Evolutionary conservation across 371 early-diverging fungal genomes (phyloP).

Genomic region (Rhizopus stolonifer): DNA sequence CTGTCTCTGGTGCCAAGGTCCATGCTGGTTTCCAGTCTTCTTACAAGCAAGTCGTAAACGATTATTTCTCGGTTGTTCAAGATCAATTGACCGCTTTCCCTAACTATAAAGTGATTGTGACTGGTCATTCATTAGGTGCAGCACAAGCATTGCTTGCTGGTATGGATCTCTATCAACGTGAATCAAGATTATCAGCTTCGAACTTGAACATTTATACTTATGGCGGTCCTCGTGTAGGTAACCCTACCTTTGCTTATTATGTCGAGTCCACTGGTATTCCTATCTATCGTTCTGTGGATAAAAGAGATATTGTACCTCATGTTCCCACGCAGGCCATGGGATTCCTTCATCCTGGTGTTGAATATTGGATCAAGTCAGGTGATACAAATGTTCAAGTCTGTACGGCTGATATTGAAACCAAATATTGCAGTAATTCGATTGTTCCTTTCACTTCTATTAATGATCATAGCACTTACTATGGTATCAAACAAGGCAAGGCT

Average conservation of each 20-base stretch:
- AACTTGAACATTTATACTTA: conserved; percentile 21
- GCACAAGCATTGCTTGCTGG: conserved; percentile 25
- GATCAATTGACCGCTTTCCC: conserved; percentile 16
- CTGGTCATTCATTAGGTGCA: conserved; percentile 29
- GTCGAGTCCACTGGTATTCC: conserved; percentile 20
- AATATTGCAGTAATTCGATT: conserved; percentile 18
- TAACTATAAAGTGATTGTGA: conserved; percentile 11
- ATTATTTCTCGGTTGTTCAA: conserved; percentile 10
- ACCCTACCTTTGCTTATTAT: conserved; percentile 26
- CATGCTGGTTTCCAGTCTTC: conserved; percentile 20
- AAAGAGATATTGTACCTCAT: conserved; percentile 23
- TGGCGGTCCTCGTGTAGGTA: conserved; percentile 27
- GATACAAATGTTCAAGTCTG: conserved; percentile 17
- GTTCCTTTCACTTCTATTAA: conserved; percentile 13
- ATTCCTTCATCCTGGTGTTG: conserved; percentile 24
- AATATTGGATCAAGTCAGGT: conserved; percentile 15
- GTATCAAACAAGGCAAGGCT: neutral
- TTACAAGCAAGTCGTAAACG: conserved; percentile 6
- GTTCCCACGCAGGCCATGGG: conserved; percentile 18
- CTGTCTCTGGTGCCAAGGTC: conserved; percentile 24
- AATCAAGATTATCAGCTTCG: conserved; percentile 7
- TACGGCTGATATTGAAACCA: conserved; percentile 10
- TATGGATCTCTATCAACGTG: conserved; percentile 27
- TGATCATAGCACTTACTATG: conserved; percentile 3
- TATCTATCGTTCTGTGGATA: conserved; percentile 14